Base-by-base conservation (phyloP, 106 monocot genomes). In the Phalaenopsis equestris region DNA sequence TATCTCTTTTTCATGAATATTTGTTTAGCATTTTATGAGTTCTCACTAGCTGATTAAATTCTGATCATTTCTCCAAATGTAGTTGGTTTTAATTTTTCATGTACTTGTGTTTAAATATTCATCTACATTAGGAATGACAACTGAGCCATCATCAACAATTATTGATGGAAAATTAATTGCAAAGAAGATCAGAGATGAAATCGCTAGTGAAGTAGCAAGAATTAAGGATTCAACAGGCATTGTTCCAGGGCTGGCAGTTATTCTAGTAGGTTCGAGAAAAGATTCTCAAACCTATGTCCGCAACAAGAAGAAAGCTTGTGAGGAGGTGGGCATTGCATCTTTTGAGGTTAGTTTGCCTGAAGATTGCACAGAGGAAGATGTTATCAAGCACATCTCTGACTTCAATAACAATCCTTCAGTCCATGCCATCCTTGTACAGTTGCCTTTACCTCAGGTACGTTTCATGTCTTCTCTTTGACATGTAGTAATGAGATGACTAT, bases 291-390 rank as follows among this genome's bases (percentile, higher is more conserved):
- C 80, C 78, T 97, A 94, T 73, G 96, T 97, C 37, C 52, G 77
- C 52, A 97, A 90, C 91, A 94, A 97, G 90, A 87, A 93, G 73
- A 97, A 94, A 82, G 96, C 96, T 24, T 97, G 94, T 77, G 92
- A 88, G 14, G 94, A 97, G 84, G 92, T 94, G 24, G 94, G 96
- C n/a, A 97, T 97, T 79, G 78, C 78, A 30, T 97, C 94, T 42
- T 76, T 94, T 79, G 88, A 97, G 24, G 15, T 81, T 72, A 90
- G 87, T 43, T 85, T 97, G 49, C 87, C 94, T 2, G 90, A 97
- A 78, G 82, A 87, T 45, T 81, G 87, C 79, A 85, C 94, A 10
- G 92, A 97, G 82, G 41, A 67, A 1, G 92, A 88, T 3, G 78
- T 97, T 43, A 82, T 97, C 45, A 84, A 41, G 8, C 81, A 88